These are phyloP conservation scores for Xylaria sp. DNA, from an alignment of 2,329 filamentous ascomycete genomes.

Conservation along the genomic window DNA sequence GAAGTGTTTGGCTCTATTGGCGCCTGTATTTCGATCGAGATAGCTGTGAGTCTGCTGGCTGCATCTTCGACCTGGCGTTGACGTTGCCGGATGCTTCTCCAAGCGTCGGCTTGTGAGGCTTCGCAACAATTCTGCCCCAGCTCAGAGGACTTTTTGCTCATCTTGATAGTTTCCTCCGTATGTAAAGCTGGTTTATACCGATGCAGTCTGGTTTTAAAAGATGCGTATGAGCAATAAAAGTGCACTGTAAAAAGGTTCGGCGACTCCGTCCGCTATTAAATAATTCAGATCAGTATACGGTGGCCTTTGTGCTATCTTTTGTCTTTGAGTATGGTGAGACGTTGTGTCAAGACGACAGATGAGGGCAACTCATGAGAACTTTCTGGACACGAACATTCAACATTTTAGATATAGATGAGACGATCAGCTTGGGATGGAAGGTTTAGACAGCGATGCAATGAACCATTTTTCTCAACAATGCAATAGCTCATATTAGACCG, in stretches of 20 bases:
- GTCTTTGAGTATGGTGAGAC: neutral
- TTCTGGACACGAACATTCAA: neutral
- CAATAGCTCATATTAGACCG: neutral
- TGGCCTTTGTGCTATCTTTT: conserved; percentile 16
- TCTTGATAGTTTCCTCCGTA: neutral
- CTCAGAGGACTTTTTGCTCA: neutral
- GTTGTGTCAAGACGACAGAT: neutral
- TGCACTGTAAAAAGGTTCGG: neutral
- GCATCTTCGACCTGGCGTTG: conserved; percentile 16
- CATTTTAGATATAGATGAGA: neutral
- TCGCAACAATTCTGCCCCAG: conserved; percentile 8
- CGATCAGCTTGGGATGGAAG: neutral
- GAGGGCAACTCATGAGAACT: neutral
- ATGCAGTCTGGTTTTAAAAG: neutral
- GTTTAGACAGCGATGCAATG: neutral
- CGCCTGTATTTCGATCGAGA: neutral
- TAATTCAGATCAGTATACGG: neutral
- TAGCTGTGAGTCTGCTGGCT: conserved; percentile 11
- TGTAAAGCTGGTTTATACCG: neutral
- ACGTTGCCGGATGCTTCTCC: conserved; percentile 23
- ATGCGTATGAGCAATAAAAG: neutral
- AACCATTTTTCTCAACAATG: neutral
- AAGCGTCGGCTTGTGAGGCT: neutral
- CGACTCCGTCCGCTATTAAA: neutral
- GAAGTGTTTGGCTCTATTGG: neutral